Percentiles rank a stretch among this genome's conserved stretches.
phyloP scores from a whole-genome alignment of 495 filamentous ascomycete species.

The Thermothielavioides terrestris region DNA sequence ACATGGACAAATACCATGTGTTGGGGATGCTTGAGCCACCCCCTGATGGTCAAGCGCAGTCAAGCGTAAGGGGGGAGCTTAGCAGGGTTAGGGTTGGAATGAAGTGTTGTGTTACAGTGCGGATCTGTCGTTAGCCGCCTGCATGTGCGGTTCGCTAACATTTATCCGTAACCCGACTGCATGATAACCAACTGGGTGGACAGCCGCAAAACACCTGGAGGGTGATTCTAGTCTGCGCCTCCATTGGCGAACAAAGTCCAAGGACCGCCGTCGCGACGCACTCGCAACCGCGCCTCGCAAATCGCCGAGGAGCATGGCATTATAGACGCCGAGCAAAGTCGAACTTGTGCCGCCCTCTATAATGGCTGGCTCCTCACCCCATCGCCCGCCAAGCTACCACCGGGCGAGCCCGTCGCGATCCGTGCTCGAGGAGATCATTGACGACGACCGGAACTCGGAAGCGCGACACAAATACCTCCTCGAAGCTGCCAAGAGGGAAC shows the following conservation, averaged over 20 bases:
- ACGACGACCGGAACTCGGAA: constrained; percentile 36
- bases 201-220: not conserved
- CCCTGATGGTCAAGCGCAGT: not conserved
- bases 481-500: constrained; percentile 50
- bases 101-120: not conserved
- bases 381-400: constrained; percentile 25
- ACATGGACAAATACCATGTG: too few species aligned
- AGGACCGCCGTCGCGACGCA: too few species aligned
- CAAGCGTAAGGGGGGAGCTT: too few species aligned
- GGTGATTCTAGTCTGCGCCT: not conserved
- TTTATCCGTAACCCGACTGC: too few species aligned
- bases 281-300: not conserved
- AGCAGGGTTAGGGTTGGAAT: not conserved
- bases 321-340: not conserved
- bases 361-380: constrained; percentile 35
- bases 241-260: too few species aligned
- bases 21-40: not conserved
- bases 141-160: not conserved
- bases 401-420: constrained; percentile 29
- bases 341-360: constrained; percentile 3
- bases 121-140: not conserved
- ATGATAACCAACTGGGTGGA: too few species aligned
- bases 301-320: constrained; percentile 3
- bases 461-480: constrained; percentile 52
- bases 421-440: constrained; percentile 29